These are phyloP conservation scores for Nemania sp. DNA, from an alignment of 2,329 filamentous ascomycete genomes.

Conservation along the genomic window DNA sequence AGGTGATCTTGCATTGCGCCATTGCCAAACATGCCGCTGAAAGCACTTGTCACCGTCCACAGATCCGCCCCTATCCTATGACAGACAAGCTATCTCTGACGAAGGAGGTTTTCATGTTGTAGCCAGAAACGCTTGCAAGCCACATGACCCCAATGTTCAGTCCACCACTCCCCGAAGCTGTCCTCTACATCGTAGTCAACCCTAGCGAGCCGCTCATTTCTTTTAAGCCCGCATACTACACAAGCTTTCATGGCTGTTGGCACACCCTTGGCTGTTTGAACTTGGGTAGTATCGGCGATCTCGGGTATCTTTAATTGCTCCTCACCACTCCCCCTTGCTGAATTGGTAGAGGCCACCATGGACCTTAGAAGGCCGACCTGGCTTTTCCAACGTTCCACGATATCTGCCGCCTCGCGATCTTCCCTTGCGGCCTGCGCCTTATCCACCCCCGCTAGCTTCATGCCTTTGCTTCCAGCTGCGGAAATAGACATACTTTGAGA, in stretches of 20 bases:
- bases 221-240: slow-evolving; percentile 82
- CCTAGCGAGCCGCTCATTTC: slow-evolving; percentile 79
- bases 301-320: slow-evolving; percentile 64
- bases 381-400: slow-evolving; percentile 73
- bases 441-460: slow-evolving; percentile 89
- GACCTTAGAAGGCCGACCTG: slow-evolving; percentile 75
- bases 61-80: slow-evolving; percentile 2
- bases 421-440: slow-evolving; percentile 81
- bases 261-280: slow-evolving; percentile 72
- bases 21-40: background rate
- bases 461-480: slow-evolving; percentile 73
- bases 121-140: slow-evolving; percentile 86
- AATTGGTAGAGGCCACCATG: slow-evolving; percentile 68
- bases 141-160: slow-evolving; percentile 82
- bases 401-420: slow-evolving; percentile 80
- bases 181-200: slow-evolving; percentile 80
- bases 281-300: slow-evolving; percentile 67
- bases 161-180: slow-evolving; percentile 96
- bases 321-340: slow-evolving; percentile 40
- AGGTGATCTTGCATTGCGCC: background rate
- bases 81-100: slow-evolving; percentile 58
- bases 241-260: slow-evolving; percentile 75
- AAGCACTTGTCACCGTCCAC: slow-evolving; percentile 9
- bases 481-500: slow-evolving; percentile 89
- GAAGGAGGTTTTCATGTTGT: slow-evolving; percentile 69